These are phyloP conservation scores for Artomyces pyxidatus DNA, from an alignment of 768 basidiomycete genomes.

Conservation along the genomic window DNA sequence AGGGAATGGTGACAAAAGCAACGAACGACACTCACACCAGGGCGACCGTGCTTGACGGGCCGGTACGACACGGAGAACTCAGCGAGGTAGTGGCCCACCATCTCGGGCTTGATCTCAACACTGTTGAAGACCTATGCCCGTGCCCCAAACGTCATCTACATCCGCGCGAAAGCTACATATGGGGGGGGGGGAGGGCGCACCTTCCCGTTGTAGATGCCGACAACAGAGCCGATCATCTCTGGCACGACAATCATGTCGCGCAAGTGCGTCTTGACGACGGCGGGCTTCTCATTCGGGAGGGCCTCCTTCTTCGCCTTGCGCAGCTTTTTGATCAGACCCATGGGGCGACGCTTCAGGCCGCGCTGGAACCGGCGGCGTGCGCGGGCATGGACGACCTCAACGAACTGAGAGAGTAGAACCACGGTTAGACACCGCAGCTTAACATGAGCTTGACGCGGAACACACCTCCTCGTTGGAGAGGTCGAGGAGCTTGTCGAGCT, in stretches of 20 bases:
- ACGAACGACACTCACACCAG: slow-evolving; percentile 68
- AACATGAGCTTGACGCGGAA: slow-evolving; percentile 14
- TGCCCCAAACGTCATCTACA: neutral
- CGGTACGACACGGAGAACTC: slow-evolving; percentile 97
- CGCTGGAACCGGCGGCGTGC: slow-evolving; percentile 98
- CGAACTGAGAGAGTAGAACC: slow-evolving; percentile 43
- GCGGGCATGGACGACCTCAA: slow-evolving; percentile 96
- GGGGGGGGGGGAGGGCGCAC: slow-evolving; percentile 29
- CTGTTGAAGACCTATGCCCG: slow-evolving; percentile 73
- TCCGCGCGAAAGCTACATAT: neutral
- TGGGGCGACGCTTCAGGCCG: slow-evolving; percentile 95
- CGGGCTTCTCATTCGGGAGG: slow-evolving; percentile 97
- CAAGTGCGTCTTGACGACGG: slow-evolving; percentile 97
- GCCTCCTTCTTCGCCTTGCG: slow-evolving; percentile 99
- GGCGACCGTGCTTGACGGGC: slow-evolving; percentile 99
- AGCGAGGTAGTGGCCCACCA: slow-evolving; percentile 98
- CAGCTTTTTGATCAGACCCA: slow-evolving; percentile 99
- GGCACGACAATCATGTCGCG: slow-evolving; percentile 99
- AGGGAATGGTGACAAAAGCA: neutral
- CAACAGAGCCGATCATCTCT: slow-evolving; percentile 98
- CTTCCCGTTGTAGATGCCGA: slow-evolving; percentile 99
- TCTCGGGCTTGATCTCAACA: slow-evolving; percentile 99
- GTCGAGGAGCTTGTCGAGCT: slow-evolving; percentile 97
- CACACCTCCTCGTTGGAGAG: slow-evolving; percentile 91
- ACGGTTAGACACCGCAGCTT: slow-evolving; percentile 1